These are phyloP conservation scores for Jasminum sambac DNA, from an alignment of 257 asterid species.

Conservation along the genomic window DNA sequence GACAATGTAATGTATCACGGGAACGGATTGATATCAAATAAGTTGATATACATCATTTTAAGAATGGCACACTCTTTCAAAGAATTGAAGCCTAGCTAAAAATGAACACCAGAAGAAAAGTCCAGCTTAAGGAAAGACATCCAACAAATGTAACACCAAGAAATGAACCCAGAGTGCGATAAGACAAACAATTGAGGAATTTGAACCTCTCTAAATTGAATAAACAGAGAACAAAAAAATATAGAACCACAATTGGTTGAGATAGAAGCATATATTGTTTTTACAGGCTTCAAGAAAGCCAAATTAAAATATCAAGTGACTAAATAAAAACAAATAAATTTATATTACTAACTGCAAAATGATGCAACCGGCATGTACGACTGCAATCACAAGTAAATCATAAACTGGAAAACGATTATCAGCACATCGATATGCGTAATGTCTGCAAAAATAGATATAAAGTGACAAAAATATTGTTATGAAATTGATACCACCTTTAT, in stretches of 20 bases:
- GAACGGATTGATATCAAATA: neutral
- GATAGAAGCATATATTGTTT: neutral
- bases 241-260: neutral
- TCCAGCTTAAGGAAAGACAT: neutral
- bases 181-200: neutral
- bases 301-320: neutral
- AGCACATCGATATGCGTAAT: neutral
- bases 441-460: neutral
- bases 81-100: neutral
- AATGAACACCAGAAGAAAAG: neutral
- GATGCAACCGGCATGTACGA: neutral
- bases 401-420: neutral
- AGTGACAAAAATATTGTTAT: neutral
- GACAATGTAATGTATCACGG: neutral
- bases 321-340: neutral
- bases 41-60: neutral
- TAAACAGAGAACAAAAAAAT: neutral
- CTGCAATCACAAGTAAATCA: constrained; percentile 19
- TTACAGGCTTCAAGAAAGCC: neutral
- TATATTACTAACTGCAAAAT: neutral
- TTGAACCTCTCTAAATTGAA: neutral
- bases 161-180: neutral
- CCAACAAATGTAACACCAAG: neutral
- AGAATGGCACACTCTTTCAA: neutral
- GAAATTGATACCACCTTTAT: constrained; percentile 1